Evolutionary conservation across 768 basidiomycete species (phyloP), one percentile per base, ranked within the genome.

Genomic region (Boletus sensibilis): DNA sequence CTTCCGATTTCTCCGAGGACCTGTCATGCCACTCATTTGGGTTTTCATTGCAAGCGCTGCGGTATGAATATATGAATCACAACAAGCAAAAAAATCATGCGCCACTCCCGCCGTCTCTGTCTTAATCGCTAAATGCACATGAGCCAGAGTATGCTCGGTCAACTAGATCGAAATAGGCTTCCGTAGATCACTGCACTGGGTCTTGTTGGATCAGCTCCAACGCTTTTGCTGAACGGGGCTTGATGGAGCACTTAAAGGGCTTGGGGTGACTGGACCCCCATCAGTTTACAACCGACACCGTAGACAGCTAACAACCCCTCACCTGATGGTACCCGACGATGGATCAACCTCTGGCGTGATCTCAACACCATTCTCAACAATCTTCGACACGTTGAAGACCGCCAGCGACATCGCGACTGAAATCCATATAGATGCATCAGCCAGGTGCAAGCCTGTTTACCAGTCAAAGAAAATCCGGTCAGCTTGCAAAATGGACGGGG

Each of bases 261-360:
- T 79, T 81, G 5, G 84, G 85, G 59, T 85, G 85, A 64, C 85
- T 76, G 50, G 11, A 35, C 2, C 5, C 33, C 8, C 46, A 9
- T 69, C 38, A 64, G 52, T 16, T 13, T 25, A 27, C 5, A 2
- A 33, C 31, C 21, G 13, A 39, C 33, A 39, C 38, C 8, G 6
- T 5, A 10, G 47, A 41, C 35, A 35, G 11, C 5, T 13, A 31
- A 47, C 14, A 23, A 9, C 8, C 27, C 16, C 50, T 65, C 60
- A 80, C 85, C 85, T 87, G 60, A 87, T 87, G 0, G 85, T 84
- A 20, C 85, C 85, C 12, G 79, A 78, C 12, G 83, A 84, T 35
- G 79, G 79, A 14, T 82, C 82, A 25, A 82, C 72, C 21, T 83
- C 73, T 9, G 85, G 85, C 46, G 79, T 79, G 35, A 84, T 64